phyloP scores from a whole-genome alignment of 805 yeast species.

The Wickerhamiella vanderwaltii region DNA sequence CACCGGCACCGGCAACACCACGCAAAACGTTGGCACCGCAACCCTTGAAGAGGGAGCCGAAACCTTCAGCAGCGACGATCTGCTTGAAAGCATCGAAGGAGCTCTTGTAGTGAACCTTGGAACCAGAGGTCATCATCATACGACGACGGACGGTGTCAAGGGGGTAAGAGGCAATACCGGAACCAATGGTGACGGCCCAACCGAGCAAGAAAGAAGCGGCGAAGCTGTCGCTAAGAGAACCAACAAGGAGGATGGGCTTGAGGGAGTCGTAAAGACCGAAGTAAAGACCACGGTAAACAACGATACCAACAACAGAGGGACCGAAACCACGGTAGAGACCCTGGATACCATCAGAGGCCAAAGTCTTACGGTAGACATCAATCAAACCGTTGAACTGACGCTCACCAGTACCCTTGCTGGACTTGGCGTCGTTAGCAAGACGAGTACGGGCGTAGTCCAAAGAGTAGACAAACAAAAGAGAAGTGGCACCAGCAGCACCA shows the following conservation, averaged over 20 bases:
- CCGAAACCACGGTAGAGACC: conserved; percentile 98
- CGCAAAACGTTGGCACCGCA: conserved; percentile 97
- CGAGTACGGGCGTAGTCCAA: conserved; percentile 95
- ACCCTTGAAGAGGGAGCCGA: conserved; percentile 85
- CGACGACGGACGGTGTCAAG: conserved; percentile 96
- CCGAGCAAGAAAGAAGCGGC: conserved; percentile 86
- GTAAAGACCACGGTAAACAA: conserved; percentile 96
- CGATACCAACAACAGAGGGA: conserved; percentile 89
- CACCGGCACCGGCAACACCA: conserved; percentile 99
- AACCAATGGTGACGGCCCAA: conserved; percentile 93
- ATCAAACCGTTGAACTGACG: conserved; percentile 91
- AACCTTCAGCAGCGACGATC: conserved; percentile 89
- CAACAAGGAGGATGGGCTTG: conserved; percentile 81
- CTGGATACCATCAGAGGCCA: conserved; percentile 86
- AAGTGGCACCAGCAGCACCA: conserved; percentile 93
- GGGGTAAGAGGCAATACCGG: conserved; percentile 95
- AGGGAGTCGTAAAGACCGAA: conserved; percentile 91
- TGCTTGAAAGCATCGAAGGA: conserved; percentile 79
- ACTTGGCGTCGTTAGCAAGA: conserved; percentile 91
- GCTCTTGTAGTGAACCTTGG: conserved; percentile 84
- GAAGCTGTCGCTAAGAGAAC: conserved; percentile 83
- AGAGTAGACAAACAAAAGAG: conserved; percentile 80
- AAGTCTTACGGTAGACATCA: conserved; percentile 88
- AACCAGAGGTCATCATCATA: conserved; percentile 98
- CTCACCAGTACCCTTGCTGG: conserved; percentile 57